Percentiles rank a stretch among this genome's conserved stretches.
These are phyloP conservation scores for Aschersonia sp. DNA, from an alignment of 2,329 filamentous ascomycete species.

Conservation along the genomic window DNA sequence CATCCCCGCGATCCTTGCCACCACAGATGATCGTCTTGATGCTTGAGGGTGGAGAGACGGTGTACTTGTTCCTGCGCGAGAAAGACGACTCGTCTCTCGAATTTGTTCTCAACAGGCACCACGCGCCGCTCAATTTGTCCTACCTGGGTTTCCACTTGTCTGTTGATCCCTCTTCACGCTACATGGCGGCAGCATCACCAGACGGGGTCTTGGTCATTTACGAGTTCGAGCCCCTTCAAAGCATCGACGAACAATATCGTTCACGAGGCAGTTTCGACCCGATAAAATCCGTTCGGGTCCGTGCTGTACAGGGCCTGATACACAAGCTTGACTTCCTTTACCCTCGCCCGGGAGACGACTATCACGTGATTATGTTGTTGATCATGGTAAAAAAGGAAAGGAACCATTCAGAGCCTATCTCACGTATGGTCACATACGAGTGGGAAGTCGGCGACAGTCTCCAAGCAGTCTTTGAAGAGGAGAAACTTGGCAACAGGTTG, in stretches of 20 bases:
- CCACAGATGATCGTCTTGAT: conserved; percentile 72
- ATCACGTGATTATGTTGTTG: conserved; percentile 65
- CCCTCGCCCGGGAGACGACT: conserved; percentile 48
- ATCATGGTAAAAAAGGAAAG: conserved; percentile 32
- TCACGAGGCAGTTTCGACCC: conserved; percentile 35
- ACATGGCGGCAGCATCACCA: conserved; percentile 55
- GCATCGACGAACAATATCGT: conserved; percentile 34
- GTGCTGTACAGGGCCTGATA: conserved; percentile 54
- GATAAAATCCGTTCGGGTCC: conserved; percentile 32
- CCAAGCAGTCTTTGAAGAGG: conserved; percentile 25
- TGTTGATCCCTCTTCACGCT: conserved; percentile 61
- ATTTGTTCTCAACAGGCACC: conserved; percentile 47
- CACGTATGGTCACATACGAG: conserved; percentile 42
- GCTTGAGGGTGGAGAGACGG: conserved; percentile 55
- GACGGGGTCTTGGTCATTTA: conserved; percentile 59
- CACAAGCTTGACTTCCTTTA: conserved; percentile 78
- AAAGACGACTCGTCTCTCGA: conserved; percentile 28
- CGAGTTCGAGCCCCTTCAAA: conserved; percentile 43
- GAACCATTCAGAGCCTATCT: conserved; percentile 13
- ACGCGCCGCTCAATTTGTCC: conserved; percentile 41
- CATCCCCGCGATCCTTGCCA: conserved; percentile 29
- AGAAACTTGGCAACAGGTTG: conserved; percentile 34
- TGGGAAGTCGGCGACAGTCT: conserved; percentile 42
- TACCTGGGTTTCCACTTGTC: conserved; percentile 53
- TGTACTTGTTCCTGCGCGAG: conserved; percentile 59